phyloP scores from a whole-genome alignment of 169 alveolate species.

The Eimeria acervulina region DNA sequence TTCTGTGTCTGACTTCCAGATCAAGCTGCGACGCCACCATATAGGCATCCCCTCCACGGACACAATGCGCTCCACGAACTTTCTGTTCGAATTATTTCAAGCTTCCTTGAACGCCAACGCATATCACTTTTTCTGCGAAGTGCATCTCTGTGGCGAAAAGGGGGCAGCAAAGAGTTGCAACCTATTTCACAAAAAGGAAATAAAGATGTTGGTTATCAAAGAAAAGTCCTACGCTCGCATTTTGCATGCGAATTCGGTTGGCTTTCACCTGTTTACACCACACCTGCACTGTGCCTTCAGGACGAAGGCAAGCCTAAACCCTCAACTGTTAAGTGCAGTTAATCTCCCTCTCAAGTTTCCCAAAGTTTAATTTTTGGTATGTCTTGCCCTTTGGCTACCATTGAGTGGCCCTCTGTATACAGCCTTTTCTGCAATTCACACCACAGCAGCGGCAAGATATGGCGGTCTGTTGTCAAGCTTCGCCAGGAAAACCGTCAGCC shows the following conservation, averaged over 20 bases:
- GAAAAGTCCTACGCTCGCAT: neutral
- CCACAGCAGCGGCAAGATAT: neutral
- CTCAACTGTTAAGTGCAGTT: neutral
- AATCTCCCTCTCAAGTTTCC: neutral
- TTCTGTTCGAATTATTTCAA: neutral
- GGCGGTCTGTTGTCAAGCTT: neutral
- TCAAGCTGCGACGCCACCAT: neutral
- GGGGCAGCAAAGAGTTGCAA: no score
- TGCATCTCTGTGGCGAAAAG: neutral
- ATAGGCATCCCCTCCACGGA: neutral
- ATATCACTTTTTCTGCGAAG: neutral
- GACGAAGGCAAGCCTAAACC: neutral
- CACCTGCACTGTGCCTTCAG: neutral
- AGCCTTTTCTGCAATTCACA: neutral
- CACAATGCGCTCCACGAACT: neutral
- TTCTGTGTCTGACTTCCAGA: neutral
- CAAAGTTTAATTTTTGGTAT: no score
- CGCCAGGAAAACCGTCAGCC: neutral
- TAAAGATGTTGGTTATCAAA: neutral
- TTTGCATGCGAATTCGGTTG: neutral
- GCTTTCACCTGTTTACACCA: neutral
- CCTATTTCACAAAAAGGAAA: neutral
- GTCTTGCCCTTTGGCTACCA: neutral
- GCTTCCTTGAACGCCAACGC: neutral
- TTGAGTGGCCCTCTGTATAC: neutral